Conservation (phyloP, 176 grass and related monocot genomes). For the Carex scoparia region DNA sequence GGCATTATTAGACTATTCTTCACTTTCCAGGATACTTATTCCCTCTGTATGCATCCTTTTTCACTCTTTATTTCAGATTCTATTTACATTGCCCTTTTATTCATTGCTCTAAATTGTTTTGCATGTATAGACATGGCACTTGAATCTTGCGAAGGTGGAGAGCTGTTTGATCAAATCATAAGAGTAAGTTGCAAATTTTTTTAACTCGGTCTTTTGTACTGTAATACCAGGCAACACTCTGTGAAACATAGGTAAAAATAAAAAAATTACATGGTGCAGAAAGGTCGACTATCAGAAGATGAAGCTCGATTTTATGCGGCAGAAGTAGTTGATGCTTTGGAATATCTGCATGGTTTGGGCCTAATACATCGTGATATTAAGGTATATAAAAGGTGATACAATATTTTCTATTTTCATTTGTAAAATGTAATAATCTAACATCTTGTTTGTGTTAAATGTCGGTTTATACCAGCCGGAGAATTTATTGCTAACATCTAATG, state of each 20-base stretch:
- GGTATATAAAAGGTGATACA: conserved; percentile 29
- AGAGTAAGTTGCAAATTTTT: conserved; percentile 39
- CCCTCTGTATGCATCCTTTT: conserved; percentile 57
- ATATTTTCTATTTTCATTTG: background rate
- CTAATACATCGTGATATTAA: conserved; percentile 96
- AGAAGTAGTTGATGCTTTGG: conserved; percentile 82
- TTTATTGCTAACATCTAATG: conserved; percentile 79
- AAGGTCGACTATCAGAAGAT: conserved; percentile 57
- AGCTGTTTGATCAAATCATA: conserved; percentile 89
- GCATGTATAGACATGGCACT: conserved; percentile 74
- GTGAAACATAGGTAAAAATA: background rate
- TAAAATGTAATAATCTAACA: conserved; percentile 1
- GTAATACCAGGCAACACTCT: background rate
- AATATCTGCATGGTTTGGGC: conserved; percentile 74
- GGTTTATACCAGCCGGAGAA: conserved; percentile 78
- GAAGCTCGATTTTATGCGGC: conserved; percentile 86
- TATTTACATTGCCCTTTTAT: background rate
- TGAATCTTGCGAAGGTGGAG: conserved; percentile 93
- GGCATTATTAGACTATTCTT: conserved; percentile 88
- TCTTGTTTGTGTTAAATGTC: background rate
- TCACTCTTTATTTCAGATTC: conserved; percentile 1
- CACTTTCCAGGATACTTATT: conserved; percentile 96
- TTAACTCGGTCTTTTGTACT: background rate
- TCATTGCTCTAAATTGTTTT: conserved; percentile 21
- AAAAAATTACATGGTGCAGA: conserved; percentile 31